Base-by-base conservation (phyloP, 495 filamentous ascomycete genomes). In the Bombardia bombarda region DNA sequence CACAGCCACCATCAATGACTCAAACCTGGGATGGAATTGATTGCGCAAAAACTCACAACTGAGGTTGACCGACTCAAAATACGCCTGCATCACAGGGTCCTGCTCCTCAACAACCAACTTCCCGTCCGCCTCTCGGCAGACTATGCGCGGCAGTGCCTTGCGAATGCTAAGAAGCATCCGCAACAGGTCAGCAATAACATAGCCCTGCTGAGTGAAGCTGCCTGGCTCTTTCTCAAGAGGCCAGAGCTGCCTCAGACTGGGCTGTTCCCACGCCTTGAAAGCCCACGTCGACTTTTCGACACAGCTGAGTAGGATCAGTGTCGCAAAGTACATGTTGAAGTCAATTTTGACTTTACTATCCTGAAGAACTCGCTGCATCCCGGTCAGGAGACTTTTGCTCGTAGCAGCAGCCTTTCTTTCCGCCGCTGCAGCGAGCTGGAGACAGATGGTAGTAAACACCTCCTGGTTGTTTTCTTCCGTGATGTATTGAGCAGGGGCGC, bases 261-360 rank as follows among this genome's bases (percentile, higher is more conserved):
- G 72, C 47, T 82, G 74, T 32, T 84, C 79, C 80, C 81, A 87
- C 0, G 74, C 79, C 25, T 78, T 80, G 68, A 86, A 89, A 0
- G 85, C 72, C 82, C 86, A 90, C 40, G 79, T 84, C n/a, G 83
- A 83, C 56, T 86, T 83, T 62, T 92, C 87, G 8, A 90, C 75
- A 43, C 84, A 87, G 58, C 83, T 85, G 28, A 92, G 67, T 14
- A 90, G 71, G 26, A 92, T 74, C 43, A 90, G 62, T 10, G 81
- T 76, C 3, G 82, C 77, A 13, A 90, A 67, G 60, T 86, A 90
- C 33, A 83, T 87, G 52, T 82, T 79, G 46, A 88, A 87, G 31
- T 67, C 66, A 51, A 76, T 75, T 46, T 74, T 82, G 32, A 71
- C 74, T 60, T 86, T 82, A 56, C 79, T 77, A 33, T 84, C 78